Base-by-base conservation (phyloP, 257 asterid genomes). In the Nicotiana attenuata region DNA sequence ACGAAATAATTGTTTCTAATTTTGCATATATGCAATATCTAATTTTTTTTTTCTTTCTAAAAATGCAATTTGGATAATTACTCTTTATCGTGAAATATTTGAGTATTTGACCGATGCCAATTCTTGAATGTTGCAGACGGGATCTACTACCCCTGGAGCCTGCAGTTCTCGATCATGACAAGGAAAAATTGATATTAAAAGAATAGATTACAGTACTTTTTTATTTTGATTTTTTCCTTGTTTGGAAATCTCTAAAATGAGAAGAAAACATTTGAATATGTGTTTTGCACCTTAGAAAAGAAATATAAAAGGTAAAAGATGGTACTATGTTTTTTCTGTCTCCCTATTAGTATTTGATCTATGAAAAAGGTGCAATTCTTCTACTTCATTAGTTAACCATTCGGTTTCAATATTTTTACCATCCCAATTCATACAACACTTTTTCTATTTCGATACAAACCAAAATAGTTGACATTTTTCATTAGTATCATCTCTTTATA, bases 81-180 rank as follows among this genome's bases (percentile, higher is more conserved):
- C 0, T 8, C 28, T 1, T 2, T 59, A 0, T 59, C n/a, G 64
- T n/a, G 63, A 57, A 56, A 56, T 38, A 7, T 38, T 53, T 11
- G 47, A 45, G 13, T 45, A 13, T 45, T 57, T 71, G 28, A 11
- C 2, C 53, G 14, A 52, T 17, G 19, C 7, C n/a, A 4, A 17
- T 53, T 52, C 7, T 28, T 17, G 2, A 26, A 45, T 31, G n/a
- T 13, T 87, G 75, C 77, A 80, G 82, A 26, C 80, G n/a, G 80
- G 83, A 68, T 77, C 87, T n/a, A 29, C 65, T 0, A 5, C 57
- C 11, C 50, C 50, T 3, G 7, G 17, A 52, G 57, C 57, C 19
- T 52, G 57, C 57, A 52, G 57, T 52, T 15, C 50, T 9, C 38
- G 38, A 73, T 73, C 79, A 47, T 47, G 38, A 73, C 15, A 38